Conservation (phyloP, 1,284 basidiomycete genomes). For the Fomes fomentarius region DNA sequence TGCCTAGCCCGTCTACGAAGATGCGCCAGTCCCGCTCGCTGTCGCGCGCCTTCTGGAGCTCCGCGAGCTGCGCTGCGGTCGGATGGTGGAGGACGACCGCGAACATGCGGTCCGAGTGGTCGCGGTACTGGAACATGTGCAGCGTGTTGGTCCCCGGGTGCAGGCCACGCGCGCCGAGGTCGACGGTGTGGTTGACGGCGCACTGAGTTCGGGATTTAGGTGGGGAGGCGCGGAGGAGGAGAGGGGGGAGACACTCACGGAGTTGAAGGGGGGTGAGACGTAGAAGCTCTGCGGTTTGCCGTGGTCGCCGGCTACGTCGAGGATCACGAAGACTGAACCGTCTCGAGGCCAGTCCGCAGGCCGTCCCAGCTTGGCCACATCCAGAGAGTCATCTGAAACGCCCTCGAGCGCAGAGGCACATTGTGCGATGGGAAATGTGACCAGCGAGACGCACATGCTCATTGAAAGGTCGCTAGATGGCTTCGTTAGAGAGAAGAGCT, state of each 20-base stretch:
- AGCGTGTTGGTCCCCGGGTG: constrained; percentile 12
- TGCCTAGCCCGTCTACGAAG: constrained; percentile 8
- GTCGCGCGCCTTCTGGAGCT: constrained; percentile 7
- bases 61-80: constrained; percentile 15
- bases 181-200: constrained; percentile 10
- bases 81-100: constrained; percentile 20
- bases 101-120: constrained; percentile 21
- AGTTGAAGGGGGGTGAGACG: constrained; percentile 3
- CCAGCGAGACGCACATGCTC: constrained; percentile 18
- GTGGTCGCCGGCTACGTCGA: constrained; percentile 3
- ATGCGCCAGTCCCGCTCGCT: constrained; percentile 6
- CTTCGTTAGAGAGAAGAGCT: background rate
- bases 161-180: constrained; percentile 10
- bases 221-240: background rate
- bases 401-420: background rate
- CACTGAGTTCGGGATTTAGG: background rate
- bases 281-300: constrained; percentile 4
- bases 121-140: constrained; percentile 19
- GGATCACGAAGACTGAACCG: constrained; percentile 2
- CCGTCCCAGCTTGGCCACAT: constrained; percentile 12
- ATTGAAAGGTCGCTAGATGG: constrained; percentile 12
- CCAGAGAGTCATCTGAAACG: background rate
- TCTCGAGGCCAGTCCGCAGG: constrained; percentile 15
- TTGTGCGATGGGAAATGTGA: constrained; percentile 7
- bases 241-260: background rate